Evolutionary conservation across 495 filamentous ascomycete genomes (phyloP).

Genomic region (Podospora pseudoanserina): DNA sequence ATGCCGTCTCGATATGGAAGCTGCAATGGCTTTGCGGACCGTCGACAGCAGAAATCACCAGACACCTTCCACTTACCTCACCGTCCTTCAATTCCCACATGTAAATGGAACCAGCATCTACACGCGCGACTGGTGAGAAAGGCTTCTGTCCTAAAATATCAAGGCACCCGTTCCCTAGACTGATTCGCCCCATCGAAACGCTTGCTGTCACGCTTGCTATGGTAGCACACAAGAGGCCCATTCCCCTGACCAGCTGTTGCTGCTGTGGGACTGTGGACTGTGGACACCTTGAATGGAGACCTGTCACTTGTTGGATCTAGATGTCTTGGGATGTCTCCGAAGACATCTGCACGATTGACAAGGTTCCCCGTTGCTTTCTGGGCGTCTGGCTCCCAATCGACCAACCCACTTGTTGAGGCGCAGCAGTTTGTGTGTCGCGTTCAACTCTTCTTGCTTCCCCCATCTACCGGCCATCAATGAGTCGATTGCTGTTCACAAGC

Average conservation of each 20-base stretch:
- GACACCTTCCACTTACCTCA: neutral
- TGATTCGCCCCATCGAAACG: conserved; percentile 12
- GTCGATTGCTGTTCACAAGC: conserved; percentile 1
- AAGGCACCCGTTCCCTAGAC: neutral
- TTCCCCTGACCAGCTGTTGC: conserved; percentile 8
- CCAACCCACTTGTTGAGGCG: conserved; percentile 14
- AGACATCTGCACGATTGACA: neutral
- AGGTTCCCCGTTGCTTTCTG: conserved; percentile 7
- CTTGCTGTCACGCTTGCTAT: conserved; percentile 12
- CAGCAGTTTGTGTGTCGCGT: conserved; percentile 13
- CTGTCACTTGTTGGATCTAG: neutral
- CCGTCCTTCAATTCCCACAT: neutral
- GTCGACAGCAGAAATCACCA: neutral
- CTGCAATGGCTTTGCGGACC: neutral
- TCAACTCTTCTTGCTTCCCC: neutral
- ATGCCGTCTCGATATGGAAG: neutral
- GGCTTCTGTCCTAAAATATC: too few relatives aligned
- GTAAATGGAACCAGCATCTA: neutral
- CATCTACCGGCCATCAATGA: neutral
- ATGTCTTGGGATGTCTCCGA: neutral
- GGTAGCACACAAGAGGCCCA: conserved; percentile 9
- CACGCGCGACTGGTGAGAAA: conserved; percentile 11
- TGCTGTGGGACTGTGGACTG: neutral
- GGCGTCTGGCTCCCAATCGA: conserved; percentile 10
- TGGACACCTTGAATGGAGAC: neutral